These are phyloP conservation scores for Aspergillus ibericus DNA, from an alignment of 2,329 filamentous ascomycete species.

Conservation along the genomic window DNA sequence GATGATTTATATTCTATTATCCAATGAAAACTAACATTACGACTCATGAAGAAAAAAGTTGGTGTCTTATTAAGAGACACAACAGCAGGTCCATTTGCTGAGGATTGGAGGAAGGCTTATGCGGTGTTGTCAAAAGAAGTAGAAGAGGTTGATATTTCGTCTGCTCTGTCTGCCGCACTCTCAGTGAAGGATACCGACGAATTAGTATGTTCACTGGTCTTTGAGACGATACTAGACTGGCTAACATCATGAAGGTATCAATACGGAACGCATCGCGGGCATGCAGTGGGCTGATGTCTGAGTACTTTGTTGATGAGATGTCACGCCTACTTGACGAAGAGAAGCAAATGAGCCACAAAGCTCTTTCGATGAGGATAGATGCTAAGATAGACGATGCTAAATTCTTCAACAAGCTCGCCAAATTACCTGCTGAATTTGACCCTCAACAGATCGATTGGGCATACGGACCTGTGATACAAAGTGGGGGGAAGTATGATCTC, in stretches of 20 bases:
- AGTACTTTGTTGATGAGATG: conserved; percentile 98
- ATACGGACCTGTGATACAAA: conserved; percentile 86
- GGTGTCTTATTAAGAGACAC: conserved; percentile 83
- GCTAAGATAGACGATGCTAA: conserved; percentile 89
- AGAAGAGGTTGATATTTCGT: conserved; percentile 82
- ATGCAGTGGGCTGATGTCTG: conserved; percentile 90
- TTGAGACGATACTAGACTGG: neutral
- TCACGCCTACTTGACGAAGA: conserved; percentile 92
- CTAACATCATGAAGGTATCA: conserved; percentile 58
- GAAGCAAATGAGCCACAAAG: conserved; percentile 92
- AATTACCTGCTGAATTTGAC: conserved; percentile 85
- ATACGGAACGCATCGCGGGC: conserved; percentile 94
- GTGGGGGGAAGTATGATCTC: conserved; percentile 91
- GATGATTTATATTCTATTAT: neutral
- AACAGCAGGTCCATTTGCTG: conserved; percentile 83
- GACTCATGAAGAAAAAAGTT: conserved; percentile 70
- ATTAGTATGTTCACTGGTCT: conserved; percentile 56
- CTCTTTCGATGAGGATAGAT: conserved; percentile 81
- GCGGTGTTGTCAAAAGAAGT: conserved; percentile 76
- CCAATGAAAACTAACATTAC: neutral
- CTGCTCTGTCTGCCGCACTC: conserved; percentile 81
- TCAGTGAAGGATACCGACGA: conserved; percentile 94
- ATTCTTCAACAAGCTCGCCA: conserved; percentile 83
- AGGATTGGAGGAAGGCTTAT: conserved; percentile 91
- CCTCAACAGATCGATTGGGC: conserved; percentile 90